phyloP scores from a whole-genome alignment of 2,329 filamentous ascomycete species.

The Colletotrichum sp. region DNA sequence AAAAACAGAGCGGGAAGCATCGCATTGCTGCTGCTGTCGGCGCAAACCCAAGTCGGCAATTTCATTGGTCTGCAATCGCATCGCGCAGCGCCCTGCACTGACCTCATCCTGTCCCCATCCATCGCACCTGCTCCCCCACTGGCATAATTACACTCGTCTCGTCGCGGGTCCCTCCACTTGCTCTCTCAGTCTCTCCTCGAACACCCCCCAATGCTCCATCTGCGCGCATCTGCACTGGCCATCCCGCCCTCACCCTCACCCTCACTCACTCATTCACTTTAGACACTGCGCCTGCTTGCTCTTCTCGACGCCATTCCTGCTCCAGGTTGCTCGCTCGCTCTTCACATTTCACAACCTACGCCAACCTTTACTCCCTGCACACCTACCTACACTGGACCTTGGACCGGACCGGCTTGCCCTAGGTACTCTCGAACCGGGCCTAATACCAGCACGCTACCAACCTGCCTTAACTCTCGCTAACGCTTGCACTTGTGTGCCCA shows the following conservation, averaged over 20 bases:
- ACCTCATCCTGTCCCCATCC: conserved; percentile 8
- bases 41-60: neutral
- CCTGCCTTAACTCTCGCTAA: neutral
- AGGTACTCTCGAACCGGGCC: neutral
- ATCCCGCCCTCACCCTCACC: neutral
- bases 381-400: neutral
- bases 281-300: neutral
- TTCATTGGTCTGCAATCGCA: neutral
- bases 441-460: neutral
- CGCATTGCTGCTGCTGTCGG: neutral
- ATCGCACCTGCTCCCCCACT: neutral
- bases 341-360: neutral
- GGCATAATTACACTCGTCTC: conserved; percentile 8
- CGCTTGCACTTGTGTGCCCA: neutral
- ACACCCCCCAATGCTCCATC: neutral
- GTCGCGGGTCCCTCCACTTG: neutral
- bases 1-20: neutral
- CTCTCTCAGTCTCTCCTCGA: neutral
- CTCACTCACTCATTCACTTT: neutral
- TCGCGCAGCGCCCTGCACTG: conserved; percentile 1
- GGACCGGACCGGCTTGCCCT: neutral
- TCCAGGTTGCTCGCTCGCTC: neutral
- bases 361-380: neutral
- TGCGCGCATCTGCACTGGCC: neutral
- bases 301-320: neutral